phyloP scores from a whole-genome alignment of 495 filamentous ascomycete genomes.

The Penicillium macrosclerotiorum region DNA sequence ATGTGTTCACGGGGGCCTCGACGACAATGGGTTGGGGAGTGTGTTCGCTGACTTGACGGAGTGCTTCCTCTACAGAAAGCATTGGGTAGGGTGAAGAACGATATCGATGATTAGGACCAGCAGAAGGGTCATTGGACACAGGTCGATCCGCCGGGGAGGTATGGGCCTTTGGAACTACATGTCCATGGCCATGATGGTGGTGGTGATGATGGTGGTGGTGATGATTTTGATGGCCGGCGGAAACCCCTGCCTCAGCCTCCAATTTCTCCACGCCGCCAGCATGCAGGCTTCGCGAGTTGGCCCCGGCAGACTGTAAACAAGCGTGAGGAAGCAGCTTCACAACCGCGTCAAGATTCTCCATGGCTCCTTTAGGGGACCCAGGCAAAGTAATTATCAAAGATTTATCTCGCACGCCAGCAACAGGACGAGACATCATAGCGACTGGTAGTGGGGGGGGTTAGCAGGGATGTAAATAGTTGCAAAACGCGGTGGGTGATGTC shows the following conservation, averaged over 20 bases:
- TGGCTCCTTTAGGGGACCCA: constrained; percentile 94
- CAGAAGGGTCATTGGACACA: constrained; percentile 76
- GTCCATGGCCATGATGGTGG: constrained; percentile 62
- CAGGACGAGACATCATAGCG: constrained; percentile 95
- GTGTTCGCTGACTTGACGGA: constrained; percentile 65
- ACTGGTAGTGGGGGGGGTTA: constrained; percentile 52
- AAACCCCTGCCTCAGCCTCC: constrained; percentile 76
- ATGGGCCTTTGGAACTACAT: constrained; percentile 67
- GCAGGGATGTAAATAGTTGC: constrained; percentile 17
- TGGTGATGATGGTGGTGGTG: constrained; percentile 53
- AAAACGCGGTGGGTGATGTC: constrained; percentile 9
- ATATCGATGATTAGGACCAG: constrained; percentile 73
- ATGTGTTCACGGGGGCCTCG: constrained; percentile 56
- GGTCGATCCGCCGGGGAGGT: constrained; percentile 60
- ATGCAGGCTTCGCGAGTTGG: constrained; percentile 78
- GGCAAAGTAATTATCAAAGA: constrained; percentile 88
- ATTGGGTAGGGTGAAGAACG: constrained; percentile 90
- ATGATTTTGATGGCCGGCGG: constrained; percentile 44
- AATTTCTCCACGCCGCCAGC: constrained; percentile 77
- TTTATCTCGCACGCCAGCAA: constrained; percentile 82
- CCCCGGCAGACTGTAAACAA: constrained; percentile 82
- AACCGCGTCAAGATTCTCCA: constrained; percentile 90
- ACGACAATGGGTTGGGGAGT: constrained; percentile 59
- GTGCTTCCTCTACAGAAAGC: constrained; percentile 78
- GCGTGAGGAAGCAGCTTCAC: constrained; percentile 90